phyloP scores from a whole-genome alignment of 1,139 yeast species.

The Saccharomyces pastorianus region DNA sequence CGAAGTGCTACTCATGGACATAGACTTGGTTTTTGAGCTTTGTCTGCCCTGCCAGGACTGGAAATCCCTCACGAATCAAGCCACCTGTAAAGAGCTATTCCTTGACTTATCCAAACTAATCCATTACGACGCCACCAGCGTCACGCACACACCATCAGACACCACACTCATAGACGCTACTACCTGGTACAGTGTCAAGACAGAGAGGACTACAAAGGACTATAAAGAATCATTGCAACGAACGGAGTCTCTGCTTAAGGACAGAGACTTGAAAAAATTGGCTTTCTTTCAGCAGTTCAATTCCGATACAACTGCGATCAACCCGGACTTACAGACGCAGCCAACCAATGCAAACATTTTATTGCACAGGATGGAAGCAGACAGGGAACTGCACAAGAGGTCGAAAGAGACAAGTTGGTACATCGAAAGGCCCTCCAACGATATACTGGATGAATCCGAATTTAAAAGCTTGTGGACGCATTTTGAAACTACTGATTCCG shows the following conservation, averaged over 20 bases:
- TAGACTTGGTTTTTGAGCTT: constrained; percentile 15
- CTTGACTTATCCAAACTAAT: constrained; percentile 1
- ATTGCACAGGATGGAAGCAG: constrained; percentile 30
- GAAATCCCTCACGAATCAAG: constrained; percentile 21
- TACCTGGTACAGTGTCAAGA: neutral
- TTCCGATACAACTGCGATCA: neutral
- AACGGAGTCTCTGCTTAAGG: constrained; percentile 9
- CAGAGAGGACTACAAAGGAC: neutral
- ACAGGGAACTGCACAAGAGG: constrained; percentile 30
- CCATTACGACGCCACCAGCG: neutral
- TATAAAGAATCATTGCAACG: constrained; percentile 5
- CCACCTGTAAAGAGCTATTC: constrained; percentile 15
- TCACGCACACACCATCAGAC: neutral
- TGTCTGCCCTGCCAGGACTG: constrained; percentile 23
- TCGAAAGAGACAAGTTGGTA: constrained; percentile 31
- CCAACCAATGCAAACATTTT: constrained; percentile 11
- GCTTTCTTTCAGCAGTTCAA: constrained; percentile 6
- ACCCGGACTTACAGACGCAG: constrained; percentile 8
- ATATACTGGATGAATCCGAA: constrained; percentile 19
- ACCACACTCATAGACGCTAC: neutral
- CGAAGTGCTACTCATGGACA: constrained; percentile 18
- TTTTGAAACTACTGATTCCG: constrained; percentile 13
- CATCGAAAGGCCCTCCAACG: constrained; percentile 16
- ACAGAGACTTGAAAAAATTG: constrained; percentile 9
- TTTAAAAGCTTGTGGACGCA: constrained; percentile 19